These are phyloP conservation scores for Hirsutella minnesotensis DNA, from an alignment of 2,329 filamentous ascomycete genomes.

Conservation along the genomic window DNA sequence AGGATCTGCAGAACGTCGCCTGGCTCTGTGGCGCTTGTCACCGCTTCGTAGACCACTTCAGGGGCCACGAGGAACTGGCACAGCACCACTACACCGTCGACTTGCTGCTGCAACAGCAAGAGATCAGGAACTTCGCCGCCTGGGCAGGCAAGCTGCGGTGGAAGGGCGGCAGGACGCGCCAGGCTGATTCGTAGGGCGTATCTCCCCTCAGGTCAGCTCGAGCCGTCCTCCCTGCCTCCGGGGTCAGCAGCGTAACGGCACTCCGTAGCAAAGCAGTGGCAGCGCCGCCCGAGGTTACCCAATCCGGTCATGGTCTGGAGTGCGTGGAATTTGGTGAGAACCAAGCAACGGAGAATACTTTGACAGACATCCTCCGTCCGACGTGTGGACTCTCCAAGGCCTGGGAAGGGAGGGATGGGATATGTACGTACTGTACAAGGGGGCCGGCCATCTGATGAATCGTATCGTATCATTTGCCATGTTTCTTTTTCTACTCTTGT, in stretches of 20 bases:
- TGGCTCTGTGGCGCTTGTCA: constrained; percentile 83
- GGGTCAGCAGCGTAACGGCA: too few relatives aligned
- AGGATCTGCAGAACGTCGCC: constrained; percentile 67
- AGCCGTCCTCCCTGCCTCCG: too few relatives aligned
- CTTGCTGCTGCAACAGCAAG: constrained; percentile 51
- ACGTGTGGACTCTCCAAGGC: too few relatives aligned
- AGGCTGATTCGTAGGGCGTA: background rate
- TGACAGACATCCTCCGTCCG: too few relatives aligned
- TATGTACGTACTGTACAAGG: too few relatives aligned
- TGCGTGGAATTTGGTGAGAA: too few relatives aligned
- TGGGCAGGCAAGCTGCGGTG: constrained; percentile 68
- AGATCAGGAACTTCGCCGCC: constrained; percentile 56
- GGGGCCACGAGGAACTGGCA: constrained; percentile 75
- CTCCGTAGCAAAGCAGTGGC: too few relatives aligned
- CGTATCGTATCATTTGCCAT: background rate
- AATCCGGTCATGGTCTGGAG: too few relatives aligned
- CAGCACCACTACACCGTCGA: constrained; percentile 63
- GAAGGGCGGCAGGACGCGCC: constrained; percentile 36
- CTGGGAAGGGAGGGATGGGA: too few relatives aligned
- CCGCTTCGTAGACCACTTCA: constrained; percentile 45
- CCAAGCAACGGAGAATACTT: too few relatives aligned
- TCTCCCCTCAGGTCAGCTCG: too few relatives aligned
- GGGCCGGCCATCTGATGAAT: background rate
- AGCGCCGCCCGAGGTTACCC: too few relatives aligned
- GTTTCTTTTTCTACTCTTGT: background rate